phyloP scores from a whole-genome alignment of 805 yeast species.

The Limtongozyma cylindracea region DNA sequence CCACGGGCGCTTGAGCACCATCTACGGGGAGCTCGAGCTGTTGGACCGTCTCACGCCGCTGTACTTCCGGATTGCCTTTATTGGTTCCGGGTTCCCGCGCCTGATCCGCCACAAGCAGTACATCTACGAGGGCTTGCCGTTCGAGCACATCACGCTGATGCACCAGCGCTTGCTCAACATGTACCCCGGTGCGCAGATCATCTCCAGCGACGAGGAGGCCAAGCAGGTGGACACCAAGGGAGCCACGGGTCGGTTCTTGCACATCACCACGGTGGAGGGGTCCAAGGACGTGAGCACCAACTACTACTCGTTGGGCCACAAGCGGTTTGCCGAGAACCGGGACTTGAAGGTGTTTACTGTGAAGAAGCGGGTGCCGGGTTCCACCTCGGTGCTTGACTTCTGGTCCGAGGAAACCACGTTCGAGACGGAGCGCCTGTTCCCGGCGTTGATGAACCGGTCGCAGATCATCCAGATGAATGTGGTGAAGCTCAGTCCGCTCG shows the following conservation, averaged over 20 bases:
- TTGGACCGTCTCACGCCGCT: conserved; percentile 55
- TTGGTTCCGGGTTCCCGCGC: conserved; percentile 69
- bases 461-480: conserved; percentile 26
- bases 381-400: conserved; percentile 41
- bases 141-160: conserved; percentile 68
- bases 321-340: conserved; percentile 53
- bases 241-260: conserved; percentile 49
- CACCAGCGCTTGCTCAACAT: conserved; percentile 48
- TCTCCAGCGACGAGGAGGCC: conserved; percentile 34
- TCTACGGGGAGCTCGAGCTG: conserved; percentile 41
- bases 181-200: conserved; percentile 62
- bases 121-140: conserved; percentile 69
- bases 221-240: conserved; percentile 18
- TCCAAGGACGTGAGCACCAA: conserved; percentile 24
- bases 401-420: conserved; percentile 81
- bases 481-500: conserved; percentile 53
- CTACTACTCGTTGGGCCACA: conserved; percentile 30
- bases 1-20: conserved; percentile 36
- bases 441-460: conserved; percentile 69
- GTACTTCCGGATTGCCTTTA: conserved; percentile 53
- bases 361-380: conserved; percentile 48
- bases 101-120: conserved; percentile 53
- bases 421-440: conserved; percentile 55
- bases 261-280: conserved; percentile 52
- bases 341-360: conserved; percentile 46